Evolutionary conservation across 2,329 filamentous ascomycete genomes (phyloP).

Genomic region (Ophiostoma himal-ulmi): DNA sequence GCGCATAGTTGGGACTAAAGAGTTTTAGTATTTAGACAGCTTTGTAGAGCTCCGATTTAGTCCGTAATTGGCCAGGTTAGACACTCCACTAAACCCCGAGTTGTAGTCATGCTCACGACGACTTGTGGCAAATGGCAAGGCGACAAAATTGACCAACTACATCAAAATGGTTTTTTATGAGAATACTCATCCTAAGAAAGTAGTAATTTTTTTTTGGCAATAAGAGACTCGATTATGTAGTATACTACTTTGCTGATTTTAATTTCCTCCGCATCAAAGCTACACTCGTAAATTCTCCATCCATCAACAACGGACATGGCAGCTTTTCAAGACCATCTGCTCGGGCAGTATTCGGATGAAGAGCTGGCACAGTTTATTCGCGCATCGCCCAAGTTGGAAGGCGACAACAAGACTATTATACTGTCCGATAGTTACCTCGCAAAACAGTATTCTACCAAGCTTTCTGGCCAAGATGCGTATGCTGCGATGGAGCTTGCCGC

Average conservation of each 20-base stretch:
- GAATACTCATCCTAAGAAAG: too few species aligned
- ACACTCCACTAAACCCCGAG: background rate
- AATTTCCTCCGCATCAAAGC: background rate
- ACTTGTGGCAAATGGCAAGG: too few species aligned
- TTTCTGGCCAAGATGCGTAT: background rate
- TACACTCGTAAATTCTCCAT: background rate
- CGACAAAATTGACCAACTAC: too few species aligned
- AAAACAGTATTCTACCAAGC: background rate
- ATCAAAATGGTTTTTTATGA: too few species aligned
- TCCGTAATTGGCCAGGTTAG: background rate
- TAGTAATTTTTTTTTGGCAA: too few species aligned
- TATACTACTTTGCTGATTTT: too few species aligned
- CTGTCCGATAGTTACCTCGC: background rate
- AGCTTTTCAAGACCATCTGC: slow-evolving; percentile 17
- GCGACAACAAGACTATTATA: background rate
- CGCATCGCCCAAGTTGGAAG: background rate
- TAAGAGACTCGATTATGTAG: too few species aligned
- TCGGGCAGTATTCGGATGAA: slow-evolving; percentile 18
- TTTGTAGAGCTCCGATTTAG: background rate
- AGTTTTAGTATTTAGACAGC: background rate
- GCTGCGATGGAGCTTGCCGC: background rate
- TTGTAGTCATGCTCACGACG: too few species aligned
- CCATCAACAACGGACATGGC: slow-evolving; percentile 18
- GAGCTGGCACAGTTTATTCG: slow-evolving; percentile 13
- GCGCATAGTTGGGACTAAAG: background rate